These are phyloP conservation scores for Macroventuria anomochaeta DNA, from an alignment of 2,329 filamentous ascomycete genomes.

Conservation along the genomic window DNA sequence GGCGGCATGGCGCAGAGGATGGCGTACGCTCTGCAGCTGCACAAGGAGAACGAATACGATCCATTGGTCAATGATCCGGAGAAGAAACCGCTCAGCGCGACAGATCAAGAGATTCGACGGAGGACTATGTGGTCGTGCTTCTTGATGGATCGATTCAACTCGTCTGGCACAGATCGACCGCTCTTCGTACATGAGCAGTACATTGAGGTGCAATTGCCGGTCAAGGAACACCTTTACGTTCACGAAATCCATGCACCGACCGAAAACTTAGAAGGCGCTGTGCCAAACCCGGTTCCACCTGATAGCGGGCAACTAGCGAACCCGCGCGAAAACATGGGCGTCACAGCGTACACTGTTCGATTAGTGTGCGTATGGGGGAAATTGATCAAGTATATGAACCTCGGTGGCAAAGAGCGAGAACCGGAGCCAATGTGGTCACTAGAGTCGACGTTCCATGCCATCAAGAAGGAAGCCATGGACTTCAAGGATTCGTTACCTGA, in stretches of 20 bases:
- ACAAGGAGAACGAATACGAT: conserved; percentile 87
- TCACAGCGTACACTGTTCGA: conserved; percentile 87
- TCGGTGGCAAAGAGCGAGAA: conserved; percentile 84
- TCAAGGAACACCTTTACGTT: conserved; percentile 88
- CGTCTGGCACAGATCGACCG: conserved; percentile 89
- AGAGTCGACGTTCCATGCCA: conserved; percentile 75
- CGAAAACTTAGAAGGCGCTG: conserved; percentile 77
- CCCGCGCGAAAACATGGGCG: conserved; percentile 86
- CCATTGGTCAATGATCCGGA: conserved; percentile 68
- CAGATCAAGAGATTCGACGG: conserved; percentile 89
- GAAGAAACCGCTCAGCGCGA: conserved; percentile 76
- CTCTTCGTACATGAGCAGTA: conserved; percentile 90
- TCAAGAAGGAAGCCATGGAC: conserved; percentile 74
- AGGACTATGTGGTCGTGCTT: conserved; percentile 99
- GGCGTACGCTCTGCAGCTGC: conserved; percentile 93
- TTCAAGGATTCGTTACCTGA: conserved; percentile 74
- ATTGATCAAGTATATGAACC: conserved; percentile 87
- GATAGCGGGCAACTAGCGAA: conserved; percentile 70
- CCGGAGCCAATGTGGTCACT: conserved; percentile 79
- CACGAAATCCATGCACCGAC: conserved; percentile 90
- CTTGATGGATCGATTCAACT: conserved; percentile 96
- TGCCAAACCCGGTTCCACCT: conserved; percentile 66
- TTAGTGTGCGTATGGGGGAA: conserved; percentile 88
- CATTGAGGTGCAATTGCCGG: conserved; percentile 85
- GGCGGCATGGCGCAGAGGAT: conserved; percentile 94